Conservation (phyloP, 2,329 filamentous ascomycete genomes). For the Didymella lethalis region DNA sequence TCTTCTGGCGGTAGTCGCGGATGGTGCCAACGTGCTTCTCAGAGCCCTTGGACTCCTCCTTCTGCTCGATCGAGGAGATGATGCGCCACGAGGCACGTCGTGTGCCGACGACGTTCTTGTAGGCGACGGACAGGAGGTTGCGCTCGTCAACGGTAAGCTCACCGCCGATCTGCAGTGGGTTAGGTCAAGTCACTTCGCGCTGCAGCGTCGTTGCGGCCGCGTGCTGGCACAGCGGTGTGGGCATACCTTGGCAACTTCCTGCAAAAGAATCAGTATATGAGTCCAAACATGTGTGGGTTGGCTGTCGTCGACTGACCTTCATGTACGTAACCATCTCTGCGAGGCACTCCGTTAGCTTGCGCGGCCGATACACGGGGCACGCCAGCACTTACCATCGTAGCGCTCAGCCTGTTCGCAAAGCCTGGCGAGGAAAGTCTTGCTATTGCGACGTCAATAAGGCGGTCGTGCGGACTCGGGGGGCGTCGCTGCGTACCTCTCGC, state of each 20-base stretch:
- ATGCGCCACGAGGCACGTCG: slow-evolving; percentile 99
- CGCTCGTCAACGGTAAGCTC: slow-evolving; percentile 74
- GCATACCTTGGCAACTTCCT: slow-evolving; percentile 92
- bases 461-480: slow-evolving; percentile 24
- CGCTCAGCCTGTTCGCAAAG: slow-evolving; percentile 99
- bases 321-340: slow-evolving; percentile 97
- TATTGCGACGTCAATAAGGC: slow-evolving; percentile 43
- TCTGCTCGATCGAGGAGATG: slow-evolving; percentile 99
- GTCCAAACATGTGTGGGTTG: neutral
- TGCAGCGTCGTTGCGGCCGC: slow-evolving; percentile 26
- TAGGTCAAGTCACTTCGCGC: slow-evolving; percentile 25
- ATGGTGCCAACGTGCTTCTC: slow-evolving; percentile 95
- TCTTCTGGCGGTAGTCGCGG: slow-evolving; percentile 97
- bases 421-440: slow-evolving; percentile 98
- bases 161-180: slow-evolving; percentile 64
- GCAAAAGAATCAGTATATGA: slow-evolving; percentile 49
- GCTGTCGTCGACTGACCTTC: slow-evolving; percentile 69
- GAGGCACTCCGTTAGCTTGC: slow-evolving; percentile 46
- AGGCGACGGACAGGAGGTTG: slow-evolving; percentile 97
- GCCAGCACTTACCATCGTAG: slow-evolving; percentile 80
- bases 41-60: slow-evolving; percentile 98
- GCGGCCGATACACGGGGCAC: slow-evolving; percentile 26
- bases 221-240: slow-evolving; percentile 32
- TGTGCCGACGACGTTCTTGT: slow-evolving; percentile 99
- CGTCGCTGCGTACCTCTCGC: slow-evolving; percentile 56